Evolutionary conservation across 108 stramenopile genomes (phyloP), one percentile per base, ranked within the genome.

Genomic region (Skeletonema tropicum): DNA sequence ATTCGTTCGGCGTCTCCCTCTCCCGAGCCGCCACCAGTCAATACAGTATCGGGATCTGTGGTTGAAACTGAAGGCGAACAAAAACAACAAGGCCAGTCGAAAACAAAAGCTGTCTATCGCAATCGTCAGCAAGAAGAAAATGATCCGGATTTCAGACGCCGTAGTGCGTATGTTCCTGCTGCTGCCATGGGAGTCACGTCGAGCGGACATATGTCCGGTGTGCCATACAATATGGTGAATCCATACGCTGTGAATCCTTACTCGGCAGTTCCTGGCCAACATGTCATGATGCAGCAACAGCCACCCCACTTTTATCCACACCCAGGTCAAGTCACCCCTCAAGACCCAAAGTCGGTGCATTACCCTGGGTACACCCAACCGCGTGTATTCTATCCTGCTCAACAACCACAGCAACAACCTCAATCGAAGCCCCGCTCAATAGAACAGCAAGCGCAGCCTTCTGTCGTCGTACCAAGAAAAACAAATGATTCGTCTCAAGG

Each of bases 131-230:
- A 91, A 74, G 94, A 95, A 83, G 87, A 76, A 69, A 83, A 83
- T 57, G 94, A 95, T 84, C 94, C 94, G 10, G 94, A 95, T 59
- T 95, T 95, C 82, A 92, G 73, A 76, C 88, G 94, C n/a, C 60
- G 80, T 8, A 79, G 60, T 41, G 32, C 52, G 1, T 74, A 66
- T 52, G 57, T 70, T 32, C 48, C 64, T 35, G 46, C 38, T 33
- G 32, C 58, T 8, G 17, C 31, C 19, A 49, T 49, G 48, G 48
- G 48, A 1, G 52, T 55, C 0, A n/a, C 23, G 19, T 7, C 52
- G 9, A 55, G n/a, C 17, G 52, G 52, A 23, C 23, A 23, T 9
- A 55, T 55, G 19, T 17, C 48, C n/a, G 48, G 48, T 5, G 19
- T 49, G 6, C 21, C 52, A 2, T 55, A 55, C 52, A 55, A 55